Evolutionary conservation across 2,329 filamentous ascomycete species (phyloP).

Genomic region (Apiospora marii): DNA sequence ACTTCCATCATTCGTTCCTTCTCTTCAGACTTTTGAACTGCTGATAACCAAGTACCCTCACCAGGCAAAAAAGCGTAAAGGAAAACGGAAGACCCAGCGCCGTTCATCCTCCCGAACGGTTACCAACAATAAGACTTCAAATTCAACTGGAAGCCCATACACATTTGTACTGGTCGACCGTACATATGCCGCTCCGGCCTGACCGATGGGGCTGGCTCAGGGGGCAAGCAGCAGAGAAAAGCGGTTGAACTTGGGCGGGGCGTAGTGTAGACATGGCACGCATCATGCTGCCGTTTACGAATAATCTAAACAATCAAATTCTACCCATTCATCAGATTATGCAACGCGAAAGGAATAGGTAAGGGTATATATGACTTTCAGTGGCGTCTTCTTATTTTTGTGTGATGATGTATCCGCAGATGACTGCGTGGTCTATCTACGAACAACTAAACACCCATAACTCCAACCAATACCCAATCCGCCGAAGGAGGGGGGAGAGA

Average conservation of each 20-base stretch:
- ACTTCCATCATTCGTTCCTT: no score
- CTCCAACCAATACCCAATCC: constrained; percentile 7
- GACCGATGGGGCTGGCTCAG: not conserved
- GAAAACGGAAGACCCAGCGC: no score
- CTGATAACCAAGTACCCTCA: no score
- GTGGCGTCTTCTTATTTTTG: not conserved
- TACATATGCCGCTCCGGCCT: not conserved
- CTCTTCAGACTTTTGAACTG: no score
- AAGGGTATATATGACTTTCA: constrained; percentile 8
- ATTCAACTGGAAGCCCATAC: no score
- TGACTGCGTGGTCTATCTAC: constrained; percentile 13
- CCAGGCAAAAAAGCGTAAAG: no score
- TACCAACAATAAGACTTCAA: no score
- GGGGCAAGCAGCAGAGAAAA: not conserved
- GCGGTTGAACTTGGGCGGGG: not conserved
- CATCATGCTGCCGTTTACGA: not conserved
- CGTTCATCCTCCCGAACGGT: no score
- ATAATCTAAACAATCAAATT: not conserved
- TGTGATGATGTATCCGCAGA: not conserved
- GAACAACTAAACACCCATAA: constrained; percentile 7
- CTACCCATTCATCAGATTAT: not conserved
- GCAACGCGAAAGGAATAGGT: no score
- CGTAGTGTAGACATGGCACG: not conserved
- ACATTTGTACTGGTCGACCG: no score
- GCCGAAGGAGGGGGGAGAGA: not conserved